Percentiles rank a stretch among this genome's conserved stretches.
These are phyloP conservation scores for Candida gigantensis DNA, from an alignment of 1,139 yeast species.

Conservation along the genomic window DNA sequence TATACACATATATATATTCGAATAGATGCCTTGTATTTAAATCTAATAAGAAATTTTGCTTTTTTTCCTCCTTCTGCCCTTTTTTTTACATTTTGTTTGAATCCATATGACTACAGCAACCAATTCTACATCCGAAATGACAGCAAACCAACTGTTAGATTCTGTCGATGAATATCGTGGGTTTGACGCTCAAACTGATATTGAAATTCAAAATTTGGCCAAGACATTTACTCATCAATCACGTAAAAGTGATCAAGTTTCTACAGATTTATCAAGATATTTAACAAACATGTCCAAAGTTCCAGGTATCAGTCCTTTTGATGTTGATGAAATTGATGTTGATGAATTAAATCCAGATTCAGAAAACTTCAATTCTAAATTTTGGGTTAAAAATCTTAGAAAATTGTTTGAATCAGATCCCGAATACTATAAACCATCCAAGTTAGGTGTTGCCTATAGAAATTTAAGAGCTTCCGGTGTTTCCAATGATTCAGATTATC, in stretches of 20 bases:
- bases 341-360: slow-evolving; percentile 16
- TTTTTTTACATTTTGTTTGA: no score
- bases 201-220: slow-evolving; percentile 30
- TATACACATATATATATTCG: no score
- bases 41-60: no score
- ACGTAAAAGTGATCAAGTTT: slow-evolving; percentile 20
- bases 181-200: not conserved
- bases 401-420: slow-evolving; percentile 35
- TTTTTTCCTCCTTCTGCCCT: no score
- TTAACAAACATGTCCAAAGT: slow-evolving; percentile 55
- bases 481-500: slow-evolving; percentile 80
- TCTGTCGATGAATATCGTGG: slow-evolving; percentile 2
- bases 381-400: slow-evolving; percentile 73
- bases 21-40: no score
- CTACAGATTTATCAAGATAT: slow-evolving; percentile 23
- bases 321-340: slow-evolving; percentile 8
- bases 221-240: slow-evolving; percentile 35
- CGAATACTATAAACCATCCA: slow-evolving; percentile 55
- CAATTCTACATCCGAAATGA: no score
- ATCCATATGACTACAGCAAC: no score
- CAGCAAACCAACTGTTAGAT: no score
- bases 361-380: slow-evolving; percentile 28
- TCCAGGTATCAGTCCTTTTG: slow-evolving; percentile 47
- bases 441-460: slow-evolving; percentile 69
- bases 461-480: slow-evolving; percentile 72